Percentiles rank a stretch among this genome's conserved stretches.
These are phyloP conservation scores for Schwanniomyces polymorphus DNA, from an alignment of 805 yeast species.

Conservation along the genomic window DNA sequence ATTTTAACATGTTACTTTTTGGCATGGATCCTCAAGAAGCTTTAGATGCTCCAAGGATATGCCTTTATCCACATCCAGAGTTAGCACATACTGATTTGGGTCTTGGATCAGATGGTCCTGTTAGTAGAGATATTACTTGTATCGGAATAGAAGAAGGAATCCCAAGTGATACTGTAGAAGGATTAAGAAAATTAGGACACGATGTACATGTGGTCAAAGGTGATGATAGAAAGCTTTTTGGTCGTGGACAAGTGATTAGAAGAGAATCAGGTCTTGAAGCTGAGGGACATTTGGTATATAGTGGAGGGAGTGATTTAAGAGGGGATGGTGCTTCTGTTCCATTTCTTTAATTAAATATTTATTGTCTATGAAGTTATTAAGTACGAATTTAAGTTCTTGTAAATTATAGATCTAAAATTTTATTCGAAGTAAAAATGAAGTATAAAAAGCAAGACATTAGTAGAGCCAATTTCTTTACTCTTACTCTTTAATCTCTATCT, in stretches of 20 bases:
- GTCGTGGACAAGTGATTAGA: slow-evolving; percentile 74
- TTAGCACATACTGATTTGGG: slow-evolving; percentile 46
- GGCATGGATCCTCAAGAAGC: slow-evolving; percentile 72
- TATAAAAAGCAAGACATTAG: too few relatives aligned
- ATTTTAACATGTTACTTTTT: slow-evolving; percentile 61
- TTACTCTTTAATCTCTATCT: too few relatives aligned
- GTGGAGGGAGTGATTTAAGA: slow-evolving; percentile 77
- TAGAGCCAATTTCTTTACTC: too few relatives aligned
- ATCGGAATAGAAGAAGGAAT: slow-evolving; percentile 70
- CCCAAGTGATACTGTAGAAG: slow-evolving; percentile 41
- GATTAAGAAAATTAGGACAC: slow-evolving; percentile 58
- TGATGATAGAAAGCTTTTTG: slow-evolving; percentile 46
- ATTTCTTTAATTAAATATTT: slow-evolving; percentile 21
- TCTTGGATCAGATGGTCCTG: slow-evolving; percentile 64
- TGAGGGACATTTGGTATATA: slow-evolving; percentile 46
- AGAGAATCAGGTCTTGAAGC: slow-evolving; percentile 29
- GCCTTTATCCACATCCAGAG: slow-evolving; percentile 55
- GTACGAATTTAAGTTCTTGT: too few relatives aligned
- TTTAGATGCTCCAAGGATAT: slow-evolving; percentile 72
- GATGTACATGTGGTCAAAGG: slow-evolving; percentile 45
- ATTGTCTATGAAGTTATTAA: neutral
- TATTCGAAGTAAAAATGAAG: too few relatives aligned
- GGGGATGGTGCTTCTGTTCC: slow-evolving; percentile 85
- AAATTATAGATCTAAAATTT: too few relatives aligned
- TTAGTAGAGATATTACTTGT: slow-evolving; percentile 54